Evolutionary conservation across 2,329 filamentous ascomycete genomes (phyloP).

Genomic region (Phoma sp.): DNA sequence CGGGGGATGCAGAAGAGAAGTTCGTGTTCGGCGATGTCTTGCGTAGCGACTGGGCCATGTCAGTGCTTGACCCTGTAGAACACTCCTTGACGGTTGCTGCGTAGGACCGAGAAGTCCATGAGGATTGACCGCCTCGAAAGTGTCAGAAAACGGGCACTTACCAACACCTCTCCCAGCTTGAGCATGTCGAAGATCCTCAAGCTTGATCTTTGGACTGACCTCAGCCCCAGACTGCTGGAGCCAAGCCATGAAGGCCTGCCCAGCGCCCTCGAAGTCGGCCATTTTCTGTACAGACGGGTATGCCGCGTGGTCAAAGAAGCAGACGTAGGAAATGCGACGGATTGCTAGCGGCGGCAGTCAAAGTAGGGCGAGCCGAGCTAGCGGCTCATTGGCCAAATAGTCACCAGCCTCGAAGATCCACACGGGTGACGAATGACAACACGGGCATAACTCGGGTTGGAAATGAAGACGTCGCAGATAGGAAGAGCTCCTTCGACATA

Average conservation of each 20-base stretch:
- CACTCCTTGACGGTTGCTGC: too few species aligned
- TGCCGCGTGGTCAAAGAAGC: conserved; percentile 5
- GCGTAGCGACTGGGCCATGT: conserved; percentile 65
- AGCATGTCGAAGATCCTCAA: conserved; percentile 63
- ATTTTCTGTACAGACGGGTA: conserved; percentile 19
- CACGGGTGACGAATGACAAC: background rate
- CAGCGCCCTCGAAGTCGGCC: conserved; percentile 51
- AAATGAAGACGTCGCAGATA: background rate
- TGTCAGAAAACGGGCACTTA: conserved; percentile 49
- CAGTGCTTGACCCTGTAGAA: conserved; percentile 6
- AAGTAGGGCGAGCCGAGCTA: conserved; percentile 27
- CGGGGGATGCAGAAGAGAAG: conserved; percentile 82
- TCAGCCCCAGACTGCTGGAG: conserved; percentile 59
- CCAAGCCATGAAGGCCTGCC: conserved; percentile 63
- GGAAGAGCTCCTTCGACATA: too few species aligned
- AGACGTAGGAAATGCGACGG: conserved; percentile 28
- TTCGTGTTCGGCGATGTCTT: conserved; percentile 74
- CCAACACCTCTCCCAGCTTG: conserved; percentile 68
- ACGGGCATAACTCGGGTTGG: background rate
- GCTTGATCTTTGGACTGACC: conserved; percentile 63
- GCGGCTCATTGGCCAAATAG: conserved; percentile 26
- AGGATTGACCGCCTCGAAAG: background rate
- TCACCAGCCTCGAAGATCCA: background rate
- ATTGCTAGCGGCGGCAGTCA: conserved; percentile 23
- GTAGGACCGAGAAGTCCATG: background rate